Conservation (phyloP, 2,329 filamentous ascomycete species). For the Ophiostoma piceae region DNA sequence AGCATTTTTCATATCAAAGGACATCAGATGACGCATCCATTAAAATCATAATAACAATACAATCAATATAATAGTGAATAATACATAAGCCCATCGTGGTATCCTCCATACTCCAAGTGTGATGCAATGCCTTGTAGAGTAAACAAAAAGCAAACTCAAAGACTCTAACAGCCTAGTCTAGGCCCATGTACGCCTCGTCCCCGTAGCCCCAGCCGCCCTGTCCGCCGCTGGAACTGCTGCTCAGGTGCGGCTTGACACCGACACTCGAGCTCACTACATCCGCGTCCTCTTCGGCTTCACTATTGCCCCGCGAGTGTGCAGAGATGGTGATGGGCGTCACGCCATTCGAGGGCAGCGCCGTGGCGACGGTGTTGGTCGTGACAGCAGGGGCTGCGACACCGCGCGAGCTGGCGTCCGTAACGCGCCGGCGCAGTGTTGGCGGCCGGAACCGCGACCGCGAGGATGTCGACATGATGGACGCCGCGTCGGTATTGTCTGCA, state of each 20-base stretch:
- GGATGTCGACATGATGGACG: slow-evolving; percentile 46
- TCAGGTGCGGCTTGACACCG: slow-evolving; percentile 50
- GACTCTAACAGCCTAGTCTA: slow-evolving; percentile 51
- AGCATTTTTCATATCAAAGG: no score
- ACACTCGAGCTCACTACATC: slow-evolving; percentile 41
- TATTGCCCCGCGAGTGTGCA: slow-evolving; percentile 38
- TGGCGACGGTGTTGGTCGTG: slow-evolving; percentile 17
- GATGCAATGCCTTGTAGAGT: neutral
- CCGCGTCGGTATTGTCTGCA: slow-evolving; percentile 38
- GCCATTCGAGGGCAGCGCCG: slow-evolving; percentile 26
- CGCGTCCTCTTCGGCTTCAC: slow-evolving; percentile 42
- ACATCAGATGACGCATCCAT: neutral
- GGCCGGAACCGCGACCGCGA: slow-evolving; percentile 39
- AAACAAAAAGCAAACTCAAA: neutral
- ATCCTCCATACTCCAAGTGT: slow-evolving; percentile 1
- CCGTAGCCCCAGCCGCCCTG: slow-evolving; percentile 81
- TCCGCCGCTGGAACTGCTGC: slow-evolving; percentile 37
- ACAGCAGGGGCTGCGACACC: slow-evolving; percentile 20
- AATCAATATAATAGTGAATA: neutral
- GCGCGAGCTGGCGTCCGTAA: slow-evolving; percentile 28
- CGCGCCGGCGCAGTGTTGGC: slow-evolving; percentile 39
- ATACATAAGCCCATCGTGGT: neutral
- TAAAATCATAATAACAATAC: neutral
- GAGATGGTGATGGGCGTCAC: slow-evolving; percentile 31
- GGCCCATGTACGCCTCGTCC: slow-evolving; percentile 76